Base-by-base conservation (phyloP, 441 rosid species). In the Populus tomentosa region DNA sequence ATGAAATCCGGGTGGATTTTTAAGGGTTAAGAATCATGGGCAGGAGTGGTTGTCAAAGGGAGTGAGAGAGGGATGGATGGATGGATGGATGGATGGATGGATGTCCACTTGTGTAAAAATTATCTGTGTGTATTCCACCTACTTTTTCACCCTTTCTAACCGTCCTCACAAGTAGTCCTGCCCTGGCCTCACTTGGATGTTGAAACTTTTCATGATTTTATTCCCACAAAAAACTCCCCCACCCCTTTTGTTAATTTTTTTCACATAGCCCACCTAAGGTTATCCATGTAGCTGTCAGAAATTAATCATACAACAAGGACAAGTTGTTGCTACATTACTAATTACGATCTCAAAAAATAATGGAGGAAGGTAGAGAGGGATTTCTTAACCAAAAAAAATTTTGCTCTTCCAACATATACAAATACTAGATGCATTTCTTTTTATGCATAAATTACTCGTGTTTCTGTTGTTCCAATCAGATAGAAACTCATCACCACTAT, bases 1-100 rank as follows among this genome's bases (percentile, higher is more conserved):
- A 81, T 77, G 82, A 69, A 81, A 70, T 79, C 85, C 85, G 77
- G 76, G 85, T 82, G 86, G 85, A 65, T 32, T 73, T 85, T 85
- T 73, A 76, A 79, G 82, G 79, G 81, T 71, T 64, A 50, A 82
- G 80, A 81, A 78, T 83, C 78, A 82, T 80, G 87, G 84, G 80
- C 61, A 73, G 36, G 72, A 56, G 84, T 86, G 56, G 81, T 80
- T 80, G 59, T 78, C 80, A 72, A 21, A 24, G 16, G 46, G 35
- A 69, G 63, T 36, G 26, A 65, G 63, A 53, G 30, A 61, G 13
- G 28, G 38, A 69, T 46, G 50, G 28, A 53, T 40, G 56, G 36
- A 62, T 24, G 16, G 23, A 75, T n/a, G 53, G 65, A 74, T 68
- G 78, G 70, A 24, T 18, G 20, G n/a, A 77, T n/a, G 64, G 66